Percentiles rank a stretch among this genome's conserved stretches.
Evolutionary conservation across 2,329 filamentous ascomycete species (phyloP).

Genomic region (Coniochaeta hoffmannii): DNA sequence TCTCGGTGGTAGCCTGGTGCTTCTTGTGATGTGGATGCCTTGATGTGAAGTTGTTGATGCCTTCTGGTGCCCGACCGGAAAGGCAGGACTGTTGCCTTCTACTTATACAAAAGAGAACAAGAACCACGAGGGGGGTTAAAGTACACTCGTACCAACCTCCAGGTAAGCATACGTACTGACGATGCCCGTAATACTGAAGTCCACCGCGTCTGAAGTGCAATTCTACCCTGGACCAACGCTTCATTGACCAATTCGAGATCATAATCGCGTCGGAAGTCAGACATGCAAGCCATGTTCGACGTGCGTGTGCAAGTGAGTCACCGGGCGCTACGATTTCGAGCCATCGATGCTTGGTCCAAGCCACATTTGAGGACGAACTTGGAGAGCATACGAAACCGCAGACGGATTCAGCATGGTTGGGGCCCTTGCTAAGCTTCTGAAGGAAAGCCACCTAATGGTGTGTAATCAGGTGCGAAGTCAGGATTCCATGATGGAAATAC

Average conservation of each 20-base stretch:
- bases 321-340: not conserved
- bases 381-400: not conserved
- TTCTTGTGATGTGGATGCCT: not conserved
- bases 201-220: not conserved
- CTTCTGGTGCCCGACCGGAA: not conserved
- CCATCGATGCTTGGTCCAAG: not conserved
- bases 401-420: not conserved
- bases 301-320: not conserved
- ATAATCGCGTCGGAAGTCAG: not conserved
- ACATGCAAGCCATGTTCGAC: not conserved
- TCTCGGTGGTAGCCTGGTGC: not conserved
- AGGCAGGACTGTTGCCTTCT: not conserved
- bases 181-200: not conserved
- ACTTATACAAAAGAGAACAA: not conserved
- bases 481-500: not conserved
- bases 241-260: not conserved
- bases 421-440: not conserved
- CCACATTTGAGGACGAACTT: not conserved
- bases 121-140: not conserved
- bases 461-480: not conserved
- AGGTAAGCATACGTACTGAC: not conserved
- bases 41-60: slow-evolving; percentile 2
- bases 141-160: not conserved
- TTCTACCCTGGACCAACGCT: not conserved
- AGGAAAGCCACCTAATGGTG: not conserved